Conservation (phyloP, 352 stramenopile genomes). For the Globisporangium solare region DNA sequence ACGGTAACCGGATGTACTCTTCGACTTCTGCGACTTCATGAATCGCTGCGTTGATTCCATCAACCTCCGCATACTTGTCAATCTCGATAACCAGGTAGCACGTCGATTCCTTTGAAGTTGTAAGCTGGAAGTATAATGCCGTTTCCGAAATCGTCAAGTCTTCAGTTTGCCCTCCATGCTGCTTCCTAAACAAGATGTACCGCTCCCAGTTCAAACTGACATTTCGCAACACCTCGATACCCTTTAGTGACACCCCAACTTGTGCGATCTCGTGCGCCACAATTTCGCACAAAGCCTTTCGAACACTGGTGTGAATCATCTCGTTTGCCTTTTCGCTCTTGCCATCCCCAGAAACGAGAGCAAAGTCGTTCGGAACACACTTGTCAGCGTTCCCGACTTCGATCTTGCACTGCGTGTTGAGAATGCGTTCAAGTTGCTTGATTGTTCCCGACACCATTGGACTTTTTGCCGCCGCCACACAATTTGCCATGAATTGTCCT, state of each 20-base stretch:
- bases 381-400: slow-evolving; percentile 45
- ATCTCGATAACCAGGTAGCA: slow-evolving; percentile 86
- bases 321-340: slow-evolving; percentile 71
- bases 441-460: slow-evolving; percentile 44
- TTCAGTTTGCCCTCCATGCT: slow-evolving; percentile 70
- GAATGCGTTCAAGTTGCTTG: slow-evolving; percentile 59
- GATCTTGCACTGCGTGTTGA: slow-evolving; percentile 81
- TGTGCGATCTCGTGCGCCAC: slow-evolving; percentile 79
- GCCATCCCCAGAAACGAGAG: slow-evolving; percentile 63
- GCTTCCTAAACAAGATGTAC: slow-evolving; percentile 80
- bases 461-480: slow-evolving; percentile 60
- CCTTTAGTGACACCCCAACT: slow-evolving; percentile 70
- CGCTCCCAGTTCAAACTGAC: slow-evolving; percentile 82
- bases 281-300: slow-evolving; percentile 74
- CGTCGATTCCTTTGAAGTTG: slow-evolving; percentile 77
- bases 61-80: slow-evolving; percentile 76
- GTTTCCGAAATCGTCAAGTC: slow-evolving; percentile 81
- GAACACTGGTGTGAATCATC: slow-evolving; percentile 62
- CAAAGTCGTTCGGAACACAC: slow-evolving; percentile 53
- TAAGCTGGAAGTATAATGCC: slow-evolving; percentile 81
- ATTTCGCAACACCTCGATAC: slow-evolving; percentile 75
- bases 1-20: slow-evolving; percentile 70
- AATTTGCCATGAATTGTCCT: slow-evolving; percentile 63
- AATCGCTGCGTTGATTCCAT: slow-evolving; percentile 42
- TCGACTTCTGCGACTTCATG: slow-evolving; percentile 52